These are phyloP conservation scores for Bothriochloa decipiens DNA, from an alignment of 176 grass and related monocot species.

Conservation along the genomic window DNA sequence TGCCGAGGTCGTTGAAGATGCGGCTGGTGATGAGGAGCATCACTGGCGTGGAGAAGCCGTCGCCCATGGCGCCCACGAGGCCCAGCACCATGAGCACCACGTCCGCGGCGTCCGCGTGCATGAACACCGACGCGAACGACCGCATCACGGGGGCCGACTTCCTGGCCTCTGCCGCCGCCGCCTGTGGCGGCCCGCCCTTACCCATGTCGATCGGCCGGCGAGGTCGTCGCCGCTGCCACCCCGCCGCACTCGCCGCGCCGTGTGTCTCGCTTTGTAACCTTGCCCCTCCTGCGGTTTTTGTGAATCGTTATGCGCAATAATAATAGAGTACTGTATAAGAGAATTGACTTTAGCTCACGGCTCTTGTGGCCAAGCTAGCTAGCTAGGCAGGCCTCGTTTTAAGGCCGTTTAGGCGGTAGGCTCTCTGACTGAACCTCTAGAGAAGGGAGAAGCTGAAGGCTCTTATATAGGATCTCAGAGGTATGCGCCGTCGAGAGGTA, in stretches of 20 bases:
- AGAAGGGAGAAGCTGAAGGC: too few species aligned
- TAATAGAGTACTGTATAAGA: neutral
- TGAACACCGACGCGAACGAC: constrained; percentile 66
- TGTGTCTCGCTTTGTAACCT: neutral
- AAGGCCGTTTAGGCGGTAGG: too few species aligned
- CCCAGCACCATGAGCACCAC: constrained; percentile 68
- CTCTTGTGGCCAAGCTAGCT: neutral
- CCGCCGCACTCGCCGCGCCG: neutral
- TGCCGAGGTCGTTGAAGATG: constrained; percentile 86
- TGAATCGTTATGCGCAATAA: neutral
- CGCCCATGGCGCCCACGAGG: constrained; percentile 74
- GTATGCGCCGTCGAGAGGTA: too few species aligned
- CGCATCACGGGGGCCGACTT: neutral
- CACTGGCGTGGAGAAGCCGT: constrained; percentile 68
- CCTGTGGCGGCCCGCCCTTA: neutral
- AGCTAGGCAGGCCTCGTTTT: too few species aligned
- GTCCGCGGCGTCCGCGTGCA: constrained; percentile 79
- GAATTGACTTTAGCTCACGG: constrained; percentile 3
- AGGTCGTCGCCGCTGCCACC: neutral
- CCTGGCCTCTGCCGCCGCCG: neutral
- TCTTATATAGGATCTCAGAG: too few species aligned
- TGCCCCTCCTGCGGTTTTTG: neutral
- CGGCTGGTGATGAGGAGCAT: constrained; percentile 84
- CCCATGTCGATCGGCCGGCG: constrained; percentile 11
- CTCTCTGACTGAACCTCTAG: too few species aligned